Base-by-base conservation (phyloP, 2,329 filamentous ascomycete species). In the Cercospora brassicicola region DNA sequence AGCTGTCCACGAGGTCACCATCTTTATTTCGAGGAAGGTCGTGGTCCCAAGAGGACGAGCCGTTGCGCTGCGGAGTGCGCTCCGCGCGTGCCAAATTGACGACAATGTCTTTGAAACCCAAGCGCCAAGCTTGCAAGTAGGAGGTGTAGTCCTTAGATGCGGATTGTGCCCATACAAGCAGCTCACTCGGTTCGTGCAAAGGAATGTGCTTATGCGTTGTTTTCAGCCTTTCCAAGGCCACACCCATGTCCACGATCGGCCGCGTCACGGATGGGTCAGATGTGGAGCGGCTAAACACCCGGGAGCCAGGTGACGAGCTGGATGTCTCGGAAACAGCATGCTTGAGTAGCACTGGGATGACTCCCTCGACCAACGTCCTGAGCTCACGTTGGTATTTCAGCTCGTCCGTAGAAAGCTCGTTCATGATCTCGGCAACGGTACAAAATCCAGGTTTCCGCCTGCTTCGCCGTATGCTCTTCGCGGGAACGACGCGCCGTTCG, bases 91-190 rank as follows among this genome's bases (percentile, higher is more conserved):
- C 93, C 36, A 98, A 87, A 77, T 97, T 98, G 74, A 99, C 92
- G 60, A 98, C 89, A 20, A 99, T 88, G 77, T 96, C 94, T 75
- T 97, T 91, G 79, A 98, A 99, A 0, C 95, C 95, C 59, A 98
- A 85, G 31, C 93, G 87, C 95, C 95, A 99, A 7, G 91, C 89
- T 76, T 89, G 88, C 33, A 98, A 85, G 78, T 98, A 99, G 75
- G 92, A 90, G 69, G 89, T 85, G 78, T 99, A 99, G 9, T 94
- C 86, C 65, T 89, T 88, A 56, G 91, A 88, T 0, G 92, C 89
- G 20, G 87, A 88, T 65, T 93, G 88, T 1, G 94, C 91, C 95
- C 95, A 99, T 48, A 85, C 85, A 9, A 96, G 83, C 62, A 99
- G 85, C 13, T 87, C 86, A 66, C 91, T 87, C 1, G 91, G 82